A percentile compares a stretch with the other conserved stretches of the same genome.
phyloP scores from a whole-genome alignment of 2,329 filamentous ascomycete genomes.

The Aspergillus sp. region DNA sequence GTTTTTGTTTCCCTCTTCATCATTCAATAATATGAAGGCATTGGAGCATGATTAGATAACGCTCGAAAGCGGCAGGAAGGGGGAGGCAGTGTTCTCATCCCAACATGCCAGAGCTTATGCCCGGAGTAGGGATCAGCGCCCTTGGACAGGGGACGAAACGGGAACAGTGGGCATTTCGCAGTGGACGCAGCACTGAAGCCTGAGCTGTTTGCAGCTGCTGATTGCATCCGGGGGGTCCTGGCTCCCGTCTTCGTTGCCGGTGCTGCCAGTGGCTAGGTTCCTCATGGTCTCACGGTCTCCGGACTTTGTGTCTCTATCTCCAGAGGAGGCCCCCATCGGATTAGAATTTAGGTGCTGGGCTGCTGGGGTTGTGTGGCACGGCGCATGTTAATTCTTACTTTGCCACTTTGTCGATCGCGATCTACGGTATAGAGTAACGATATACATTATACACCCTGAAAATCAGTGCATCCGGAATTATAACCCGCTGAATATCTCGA shows the following conservation, averaged over 20 bases:
- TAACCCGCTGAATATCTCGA: neutral
- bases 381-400: neutral
- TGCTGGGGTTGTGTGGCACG: neutral
- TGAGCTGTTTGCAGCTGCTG: constrained; percentile 19
- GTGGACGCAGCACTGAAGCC: too few relatives aligned
- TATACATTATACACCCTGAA: neutral
- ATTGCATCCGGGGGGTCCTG: constrained; percentile 8
- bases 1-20: neutral
- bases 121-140: constrained; percentile 19
- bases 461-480: neutral
- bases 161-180: neutral
- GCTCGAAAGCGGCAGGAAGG: constrained; percentile 11
- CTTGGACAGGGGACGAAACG: constrained; percentile 7
- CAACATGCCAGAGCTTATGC: constrained; percentile 15
- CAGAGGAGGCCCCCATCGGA: neutral
- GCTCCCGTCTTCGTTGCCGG: neutral
- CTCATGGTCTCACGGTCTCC: neutral
- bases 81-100: constrained; percentile 19
- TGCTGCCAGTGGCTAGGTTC: neutral
- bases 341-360: neutral
- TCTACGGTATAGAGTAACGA: neutral
- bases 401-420: neutral
- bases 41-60: neutral
- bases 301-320: neutral
- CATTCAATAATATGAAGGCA: neutral